phyloP scores from a whole-genome alignment of 2,329 filamentous ascomycete genomes.

The Phyllosticta capitalensis region DNA sequence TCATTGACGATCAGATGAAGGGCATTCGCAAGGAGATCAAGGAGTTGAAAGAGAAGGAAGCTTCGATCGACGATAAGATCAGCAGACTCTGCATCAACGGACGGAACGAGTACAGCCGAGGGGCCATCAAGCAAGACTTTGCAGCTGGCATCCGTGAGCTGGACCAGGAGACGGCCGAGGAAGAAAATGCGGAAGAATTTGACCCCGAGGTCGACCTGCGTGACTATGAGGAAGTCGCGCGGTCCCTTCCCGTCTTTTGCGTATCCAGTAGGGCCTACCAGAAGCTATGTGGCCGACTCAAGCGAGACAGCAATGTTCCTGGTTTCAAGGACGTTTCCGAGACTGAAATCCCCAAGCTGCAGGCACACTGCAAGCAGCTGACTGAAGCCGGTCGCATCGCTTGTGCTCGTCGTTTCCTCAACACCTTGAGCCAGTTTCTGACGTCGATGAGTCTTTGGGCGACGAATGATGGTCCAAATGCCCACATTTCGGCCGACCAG shows the following conservation, averaged over 20 bases:
- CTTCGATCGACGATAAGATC: conserved; percentile 25
- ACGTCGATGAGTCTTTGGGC: conserved; percentile 46
- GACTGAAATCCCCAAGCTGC: conserved; percentile 50
- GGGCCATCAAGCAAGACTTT: conserved; percentile 49
- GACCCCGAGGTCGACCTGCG: conserved; percentile 45
- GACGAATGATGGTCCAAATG: conserved; percentile 32
- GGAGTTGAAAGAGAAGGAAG: conserved; percentile 21
- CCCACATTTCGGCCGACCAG: conserved; percentile 32
- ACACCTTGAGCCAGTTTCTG: conserved; percentile 40
- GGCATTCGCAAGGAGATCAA: conserved; percentile 21
- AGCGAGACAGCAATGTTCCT: conserved; percentile 41
- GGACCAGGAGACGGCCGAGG: conserved; percentile 45
- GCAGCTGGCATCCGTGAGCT: conserved; percentile 51
- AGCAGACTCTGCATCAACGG: conserved; percentile 41
- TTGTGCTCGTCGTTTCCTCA: conserved; percentile 42
- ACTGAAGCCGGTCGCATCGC: conserved; percentile 42
- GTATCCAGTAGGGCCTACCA: conserved; percentile 55
- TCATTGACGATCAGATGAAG: conserved; percentile 23
- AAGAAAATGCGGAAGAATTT: conserved; percentile 46
- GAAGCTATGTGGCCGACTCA: conserved; percentile 46
- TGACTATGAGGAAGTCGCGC: conserved; percentile 50
- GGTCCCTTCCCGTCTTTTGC: conserved; percentile 52
- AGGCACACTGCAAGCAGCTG: conserved; percentile 49
- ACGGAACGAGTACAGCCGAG: conserved; percentile 48
- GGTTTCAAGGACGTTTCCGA: conserved; percentile 46